phyloP scores from a whole-genome alignment of 2,329 filamentous ascomycete species.

The Incumbomyces lentus region DNA sequence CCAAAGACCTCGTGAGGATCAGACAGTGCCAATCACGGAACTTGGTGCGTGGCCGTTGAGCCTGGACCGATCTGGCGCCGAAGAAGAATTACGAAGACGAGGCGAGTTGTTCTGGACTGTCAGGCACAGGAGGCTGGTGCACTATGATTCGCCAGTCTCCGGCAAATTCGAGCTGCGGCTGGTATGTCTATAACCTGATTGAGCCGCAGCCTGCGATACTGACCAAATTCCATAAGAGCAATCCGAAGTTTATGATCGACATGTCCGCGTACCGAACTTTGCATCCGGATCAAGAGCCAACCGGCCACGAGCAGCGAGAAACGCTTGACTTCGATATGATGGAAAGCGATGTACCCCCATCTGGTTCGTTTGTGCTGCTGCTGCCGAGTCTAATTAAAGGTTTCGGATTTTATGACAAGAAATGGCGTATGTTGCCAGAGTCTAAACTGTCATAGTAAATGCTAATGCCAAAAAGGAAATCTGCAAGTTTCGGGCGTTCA shows the following conservation, averaged over 20 bases:
- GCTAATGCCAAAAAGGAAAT: background rate
- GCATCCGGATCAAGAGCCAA: no score
- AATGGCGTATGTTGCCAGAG: slow-evolving; percentile 1
- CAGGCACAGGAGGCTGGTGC: background rate
- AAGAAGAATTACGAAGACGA: background rate
- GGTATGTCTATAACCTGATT: no score
- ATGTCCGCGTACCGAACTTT: no score
- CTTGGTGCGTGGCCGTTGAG: background rate
- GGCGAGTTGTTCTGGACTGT: background rate
- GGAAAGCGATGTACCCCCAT: slow-evolving; percentile 4
- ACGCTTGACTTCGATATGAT: slow-evolving; percentile 7
- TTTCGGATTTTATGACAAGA: slow-evolving; percentile 8
- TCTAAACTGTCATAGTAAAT: no score
- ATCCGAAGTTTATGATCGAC: no score
- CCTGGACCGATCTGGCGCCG: background rate
- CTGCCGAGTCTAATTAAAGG: slow-evolving; percentile 8
- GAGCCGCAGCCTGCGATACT: no score
- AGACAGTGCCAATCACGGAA: background rate
- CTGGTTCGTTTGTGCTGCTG: slow-evolving; percentile 5
- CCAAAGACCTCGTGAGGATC: no score
- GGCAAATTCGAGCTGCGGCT: no score
- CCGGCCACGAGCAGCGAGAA: background rate
- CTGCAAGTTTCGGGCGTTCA: slow-evolving; percentile 7
- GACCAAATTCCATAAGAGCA: no score
- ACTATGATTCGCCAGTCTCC: background rate